Evolutionary conservation across 495 filamentous ascomycete species (phyloP), one percentile per base, ranked within the genome.

Genomic region (Lindgomyces ingoldianus): DNA sequence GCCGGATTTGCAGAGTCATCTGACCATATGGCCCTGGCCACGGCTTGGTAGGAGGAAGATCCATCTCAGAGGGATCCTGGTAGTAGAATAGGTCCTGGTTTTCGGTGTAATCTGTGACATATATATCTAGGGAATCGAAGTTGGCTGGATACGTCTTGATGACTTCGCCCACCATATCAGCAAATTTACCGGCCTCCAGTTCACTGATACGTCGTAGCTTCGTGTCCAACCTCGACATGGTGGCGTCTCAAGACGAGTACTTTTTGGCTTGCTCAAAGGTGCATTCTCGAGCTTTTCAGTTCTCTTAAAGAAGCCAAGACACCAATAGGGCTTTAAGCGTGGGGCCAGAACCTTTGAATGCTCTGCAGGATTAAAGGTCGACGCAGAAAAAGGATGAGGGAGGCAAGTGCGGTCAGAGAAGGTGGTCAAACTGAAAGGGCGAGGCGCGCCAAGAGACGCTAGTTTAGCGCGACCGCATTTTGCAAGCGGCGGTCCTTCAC

Each of bases 41-140:
- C 18, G 59, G 44, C 27, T 46, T 57, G 12, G 26, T 2, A 53
- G 76, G 70, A 33, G 74, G 22, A 39, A 24, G 14, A 14, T 65
- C 53, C 12, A 44, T 65, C 25, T 74, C 46, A 8, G 56, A 71
- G 6, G 44, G 50, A 10, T 74, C 70, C 11, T 71, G 66, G 51
- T 87, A 85, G 30, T 85, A 74, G 46, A 80, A 84, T 21, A 98
- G 83, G 29, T 68, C 58, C 0, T 74, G 67, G 62, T 95, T 89
- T 24, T 81, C 72, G 9, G 93, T 96, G 74, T 96, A 98, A 73
- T 98, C 94, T 0, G 90, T 92, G 18, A 96, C 72, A 74, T 93
- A 91, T 0, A 98, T 45, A 1, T 87, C 84, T 19, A 82, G 18
- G 8, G 44, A 47, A n/a, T 6, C 8, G 8, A 47, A 9, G n/a